Evolutionary conservation across 495 filamentous ascomycete species (phyloP).

Genomic region (Hypoxylon subgilvum): DNA sequence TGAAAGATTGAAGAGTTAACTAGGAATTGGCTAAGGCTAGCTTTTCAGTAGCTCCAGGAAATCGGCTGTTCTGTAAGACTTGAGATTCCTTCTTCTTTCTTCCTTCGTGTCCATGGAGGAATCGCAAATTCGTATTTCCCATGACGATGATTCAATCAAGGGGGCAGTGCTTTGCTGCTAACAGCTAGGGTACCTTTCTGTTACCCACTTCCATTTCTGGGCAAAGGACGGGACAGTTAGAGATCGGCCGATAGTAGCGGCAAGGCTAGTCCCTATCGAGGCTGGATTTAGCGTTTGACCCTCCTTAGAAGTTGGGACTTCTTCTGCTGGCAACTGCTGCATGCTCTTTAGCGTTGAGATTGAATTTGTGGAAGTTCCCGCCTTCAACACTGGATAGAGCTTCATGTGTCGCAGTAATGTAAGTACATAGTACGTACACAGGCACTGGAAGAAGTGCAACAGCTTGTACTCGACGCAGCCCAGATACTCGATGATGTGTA

Average conservation of each 20-base stretch:
- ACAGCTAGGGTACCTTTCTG: too few relatives aligned
- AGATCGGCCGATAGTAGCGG: constrained; percentile 34
- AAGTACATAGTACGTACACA: too few relatives aligned
- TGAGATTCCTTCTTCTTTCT: not conserved
- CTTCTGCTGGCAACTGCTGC: constrained; percentile 10
- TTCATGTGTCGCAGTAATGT: not conserved
- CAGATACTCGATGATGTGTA: constrained; percentile 2
- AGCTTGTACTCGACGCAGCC: not conserved
- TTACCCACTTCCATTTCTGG: constrained; percentile 35
- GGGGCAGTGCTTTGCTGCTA: constrained; percentile 33
- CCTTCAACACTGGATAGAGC: not conserved
- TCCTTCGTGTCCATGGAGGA: constrained; percentile 7
- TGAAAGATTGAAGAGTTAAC: too few relatives aligned
- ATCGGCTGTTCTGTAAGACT: too few relatives aligned
- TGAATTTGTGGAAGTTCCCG: constrained; percentile 19
- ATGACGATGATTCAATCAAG: constrained; percentile 26
- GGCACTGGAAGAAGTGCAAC: too few relatives aligned
- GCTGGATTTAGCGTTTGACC: constrained; percentile 8
- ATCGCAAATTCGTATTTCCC: constrained; percentile 38
- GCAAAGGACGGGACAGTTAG: constrained; percentile 25
- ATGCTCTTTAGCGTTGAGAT: constrained; percentile 23
- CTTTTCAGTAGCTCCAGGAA: too few relatives aligned
- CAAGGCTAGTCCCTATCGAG: constrained; percentile 8
- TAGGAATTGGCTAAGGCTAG: too few relatives aligned
- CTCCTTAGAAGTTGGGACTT: too few relatives aligned